Evolutionary conservation across 1,284 basidiomycete species (phyloP).

Genomic region (Microbotryum violaceum): DNA sequence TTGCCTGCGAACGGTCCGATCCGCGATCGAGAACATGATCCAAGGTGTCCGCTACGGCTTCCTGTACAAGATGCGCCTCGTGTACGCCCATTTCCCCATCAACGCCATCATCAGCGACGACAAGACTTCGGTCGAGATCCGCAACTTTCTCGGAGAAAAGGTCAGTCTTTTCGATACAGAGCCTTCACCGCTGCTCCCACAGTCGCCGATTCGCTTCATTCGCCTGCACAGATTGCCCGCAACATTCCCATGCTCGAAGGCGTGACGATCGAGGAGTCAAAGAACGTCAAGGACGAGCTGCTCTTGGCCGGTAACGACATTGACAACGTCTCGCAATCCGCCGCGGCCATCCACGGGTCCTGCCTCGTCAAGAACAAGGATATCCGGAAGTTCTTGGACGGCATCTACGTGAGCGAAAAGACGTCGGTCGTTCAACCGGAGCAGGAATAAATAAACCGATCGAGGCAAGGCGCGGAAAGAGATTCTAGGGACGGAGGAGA

Average conservation of each 20-base stretch:
- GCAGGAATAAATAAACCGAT: neutral
- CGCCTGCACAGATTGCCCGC: constrained; percentile 52
- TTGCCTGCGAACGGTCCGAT: constrained; percentile 92
- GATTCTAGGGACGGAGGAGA: too few relatives aligned
- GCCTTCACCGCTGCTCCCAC: too few relatives aligned
- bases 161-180: too few relatives aligned
- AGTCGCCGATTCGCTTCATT: too few relatives aligned
- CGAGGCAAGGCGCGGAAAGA: too few relatives aligned
- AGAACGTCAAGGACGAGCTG: constrained; percentile 81
- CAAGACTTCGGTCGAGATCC: constrained; percentile 79
- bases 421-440: constrained; percentile 5
- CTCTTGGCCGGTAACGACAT: constrained; percentile 90
- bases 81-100: constrained; percentile 99
- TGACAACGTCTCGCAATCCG: constrained; percentile 91
- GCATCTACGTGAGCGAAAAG: constrained; percentile 86
- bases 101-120: constrained; percentile 91
- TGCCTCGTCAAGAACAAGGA: constrained; percentile 97
- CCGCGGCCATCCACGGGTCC: constrained; percentile 88
- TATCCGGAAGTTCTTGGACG: constrained; percentile 46
- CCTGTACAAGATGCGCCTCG: constrained; percentile 96
- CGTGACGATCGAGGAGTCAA: constrained; percentile 80
- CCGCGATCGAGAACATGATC: constrained; percentile 94
- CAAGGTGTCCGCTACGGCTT: constrained; percentile 97
- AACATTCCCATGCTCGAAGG: constrained; percentile 88
- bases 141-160: constrained; percentile 76